These are phyloP conservation scores for Periconia macrospinosa DNA, from an alignment of 2,329 filamentous ascomycete genomes.

Conservation along the genomic window DNA sequence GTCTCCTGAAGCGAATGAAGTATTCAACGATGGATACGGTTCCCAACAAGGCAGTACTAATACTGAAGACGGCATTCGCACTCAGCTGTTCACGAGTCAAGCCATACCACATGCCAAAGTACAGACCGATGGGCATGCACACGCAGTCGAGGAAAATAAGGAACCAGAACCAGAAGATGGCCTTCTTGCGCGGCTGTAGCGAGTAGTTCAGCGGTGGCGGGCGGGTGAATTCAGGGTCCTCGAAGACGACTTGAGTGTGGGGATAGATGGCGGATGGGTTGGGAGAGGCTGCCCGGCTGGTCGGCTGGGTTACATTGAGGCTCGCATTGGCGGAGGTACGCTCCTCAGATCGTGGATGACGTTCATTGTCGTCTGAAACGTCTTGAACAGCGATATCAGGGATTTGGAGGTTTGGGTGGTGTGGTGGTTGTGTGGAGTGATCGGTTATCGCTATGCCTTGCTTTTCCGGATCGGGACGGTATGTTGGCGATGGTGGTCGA, in stretches of 20 bases:
- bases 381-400: constrained; percentile 23
- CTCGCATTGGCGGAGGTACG: constrained; percentile 12
- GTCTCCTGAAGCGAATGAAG: constrained; percentile 50
- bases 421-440: constrained; percentile 4
- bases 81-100: constrained; percentile 50
- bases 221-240: constrained; percentile 43
- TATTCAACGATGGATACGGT: constrained; percentile 59
- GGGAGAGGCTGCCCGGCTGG: constrained; percentile 23
- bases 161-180: constrained; percentile 62
- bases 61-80: constrained; percentile 56
- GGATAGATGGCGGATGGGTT: constrained; percentile 40
- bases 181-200: constrained; percentile 56
- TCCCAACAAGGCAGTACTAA: constrained; percentile 57
- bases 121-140: constrained; percentile 61
- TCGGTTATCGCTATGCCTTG: neutral
- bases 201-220: constrained; percentile 61
- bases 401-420: constrained; percentile 18
- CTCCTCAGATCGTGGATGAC: constrained; percentile 13
- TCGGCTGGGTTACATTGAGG: constrained; percentile 25
- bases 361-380: constrained; percentile 13
- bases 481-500: constrained; percentile 16
- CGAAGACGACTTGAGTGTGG: constrained; percentile 45
- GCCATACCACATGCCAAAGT: constrained; percentile 63
- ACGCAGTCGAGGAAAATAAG: constrained; percentile 62
- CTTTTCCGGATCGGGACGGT: constrained; percentile 3